Percentiles rank a stretch among this genome's conserved stretches.
Conservation (phyloP, 1,284 basidiomycete genomes). For the Neolentinus lepideus region DNA sequence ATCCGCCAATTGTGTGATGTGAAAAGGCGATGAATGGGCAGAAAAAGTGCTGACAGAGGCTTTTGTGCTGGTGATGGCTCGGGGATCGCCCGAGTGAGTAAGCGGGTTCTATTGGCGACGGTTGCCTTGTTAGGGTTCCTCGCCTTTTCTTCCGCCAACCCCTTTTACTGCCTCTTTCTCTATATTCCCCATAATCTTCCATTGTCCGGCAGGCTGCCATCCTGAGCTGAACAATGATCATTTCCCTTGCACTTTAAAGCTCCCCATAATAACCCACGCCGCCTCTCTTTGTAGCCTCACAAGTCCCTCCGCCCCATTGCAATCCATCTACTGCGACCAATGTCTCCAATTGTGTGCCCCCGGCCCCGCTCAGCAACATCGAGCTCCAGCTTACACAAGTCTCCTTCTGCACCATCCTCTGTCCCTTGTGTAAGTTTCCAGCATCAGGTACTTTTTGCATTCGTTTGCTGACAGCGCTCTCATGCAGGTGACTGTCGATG, state of each 20-base stretch:
- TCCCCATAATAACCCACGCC: neutral
- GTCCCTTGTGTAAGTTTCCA: neutral
- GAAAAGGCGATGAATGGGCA: neutral
- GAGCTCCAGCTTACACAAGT: constrained; percentile 5
- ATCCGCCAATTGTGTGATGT: neutral
- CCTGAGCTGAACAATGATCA: neutral
- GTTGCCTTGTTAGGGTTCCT: constrained; percentile 3
- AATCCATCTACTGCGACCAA: constrained; percentile 6
- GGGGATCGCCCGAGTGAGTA: neutral
- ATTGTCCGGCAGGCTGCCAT: neutral
- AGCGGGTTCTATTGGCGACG: constrained; percentile 1
- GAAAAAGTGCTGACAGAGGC: neutral
- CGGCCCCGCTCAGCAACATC: constrained; percentile 10
- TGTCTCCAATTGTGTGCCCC: constrained; percentile 14
- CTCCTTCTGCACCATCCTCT: neutral
- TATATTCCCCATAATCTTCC: constrained; percentile 3
- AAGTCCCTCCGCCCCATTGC: neutral
- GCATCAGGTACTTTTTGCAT: too few relatives aligned
- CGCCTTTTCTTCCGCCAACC: constrained; percentile 2
- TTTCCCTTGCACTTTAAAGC: neutral
- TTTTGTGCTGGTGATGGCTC: neutral
- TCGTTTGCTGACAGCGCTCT: neutral
- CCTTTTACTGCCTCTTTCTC: constrained; percentile 4
- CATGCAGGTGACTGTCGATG: neutral
- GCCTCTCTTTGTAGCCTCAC: neutral